Percentiles rank a stretch among this genome's conserved stretches.
phyloP scores from a whole-genome alignment of 2,329 filamentous ascomycete genomes.

The Dothidotthia symphoricarpi region DNA sequence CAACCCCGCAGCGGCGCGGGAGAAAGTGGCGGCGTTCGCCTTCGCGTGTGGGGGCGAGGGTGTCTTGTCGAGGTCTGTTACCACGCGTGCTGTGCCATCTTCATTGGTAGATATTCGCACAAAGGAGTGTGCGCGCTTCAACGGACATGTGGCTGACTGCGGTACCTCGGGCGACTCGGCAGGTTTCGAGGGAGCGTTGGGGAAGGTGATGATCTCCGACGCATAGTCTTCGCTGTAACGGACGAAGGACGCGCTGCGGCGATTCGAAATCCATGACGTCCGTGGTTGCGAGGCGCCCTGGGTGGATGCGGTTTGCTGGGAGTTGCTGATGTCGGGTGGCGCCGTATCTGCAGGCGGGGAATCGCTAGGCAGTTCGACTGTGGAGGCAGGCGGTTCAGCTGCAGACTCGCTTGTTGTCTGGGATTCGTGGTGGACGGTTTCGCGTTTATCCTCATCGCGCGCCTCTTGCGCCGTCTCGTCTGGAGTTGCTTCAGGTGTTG shows the following conservation, averaged over 20 bases:
- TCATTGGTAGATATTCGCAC: slow-evolving; percentile 79
- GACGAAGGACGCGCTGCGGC: slow-evolving; percentile 46
- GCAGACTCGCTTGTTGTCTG: slow-evolving; percentile 19
- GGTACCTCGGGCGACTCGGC: slow-evolving; percentile 45
- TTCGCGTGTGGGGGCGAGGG: slow-evolving; percentile 63
- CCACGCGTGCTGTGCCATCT: slow-evolving; percentile 86
- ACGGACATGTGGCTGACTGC: slow-evolving; percentile 47
- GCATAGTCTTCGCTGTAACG: slow-evolving; percentile 36
- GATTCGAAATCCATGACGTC: slow-evolving; percentile 47
- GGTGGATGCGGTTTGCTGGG: slow-evolving; percentile 31
- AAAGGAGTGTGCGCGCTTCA: slow-evolving; percentile 49
- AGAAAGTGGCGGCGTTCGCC: slow-evolving; percentile 45
- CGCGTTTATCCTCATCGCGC: slow-evolving; percentile 9
- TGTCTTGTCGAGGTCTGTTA: slow-evolving; percentile 65
- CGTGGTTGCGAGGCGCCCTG: slow-evolving; percentile 33
- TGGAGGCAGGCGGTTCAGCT: slow-evolving; percentile 17
- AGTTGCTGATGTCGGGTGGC: slow-evolving; percentile 28
- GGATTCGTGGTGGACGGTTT: slow-evolving; percentile 12
- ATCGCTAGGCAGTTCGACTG: slow-evolving; percentile 23
- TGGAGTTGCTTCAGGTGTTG: slow-evolving; percentile 22
- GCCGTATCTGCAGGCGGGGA: slow-evolving; percentile 23
- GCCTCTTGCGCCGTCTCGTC: slow-evolving; percentile 18
- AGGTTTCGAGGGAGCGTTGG: slow-evolving; percentile 21
- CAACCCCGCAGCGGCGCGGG: slow-evolving; percentile 52
- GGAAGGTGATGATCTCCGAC: slow-evolving; percentile 32